Evolutionary conservation across 345 rosid species (phyloP), one percentile per base, ranked within the genome.

Genomic region (Excoecaria agallocha): DNA sequence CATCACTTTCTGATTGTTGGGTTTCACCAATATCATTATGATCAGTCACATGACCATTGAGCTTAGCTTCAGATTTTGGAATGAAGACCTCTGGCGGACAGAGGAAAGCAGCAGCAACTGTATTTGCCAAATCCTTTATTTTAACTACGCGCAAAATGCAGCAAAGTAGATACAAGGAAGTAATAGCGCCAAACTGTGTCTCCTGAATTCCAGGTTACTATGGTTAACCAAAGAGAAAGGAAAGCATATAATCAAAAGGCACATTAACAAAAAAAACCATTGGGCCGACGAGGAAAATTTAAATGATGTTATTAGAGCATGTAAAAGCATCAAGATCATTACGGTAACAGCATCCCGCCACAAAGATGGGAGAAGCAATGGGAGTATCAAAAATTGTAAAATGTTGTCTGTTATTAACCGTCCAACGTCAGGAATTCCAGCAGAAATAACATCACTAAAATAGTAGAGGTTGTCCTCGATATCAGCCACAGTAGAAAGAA

Each of bases 381-480:
- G 94, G 82, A 93, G 84, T 79, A 94, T 86, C 85, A 96, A 84
- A 83, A 81, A 86, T 85, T 83, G 91, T 87, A 93, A 81, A 75
- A 91, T 87, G 49, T 87, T 81, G 79, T 89, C 96, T 48, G 99
- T 90, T 85, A 96, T 83, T 81, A 96, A 82, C 87, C 88, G 89
- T 86, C 91, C 98, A 77, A 91, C 86, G 80, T 90, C 96, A 72
- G 98, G 97, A 87, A 93, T 93, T 22, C 99, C 98, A 81, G 99
- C 99, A 71, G 99, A 96, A 70, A 88, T 90, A 74, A 90, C 91
- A 77, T 96, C 99, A 67, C 96, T 96, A 76, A 93, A 83, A 83
- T 93, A 96, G 82, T 88, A 96, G 76, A 96, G 89, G 76, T 92
- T 87, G 78, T 96, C 99, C 85, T 96, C 99, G 72, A 96, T 89